Base-by-base conservation (phyloP, 805 yeast genomes). In the Kuraishia molischiana region DNA sequence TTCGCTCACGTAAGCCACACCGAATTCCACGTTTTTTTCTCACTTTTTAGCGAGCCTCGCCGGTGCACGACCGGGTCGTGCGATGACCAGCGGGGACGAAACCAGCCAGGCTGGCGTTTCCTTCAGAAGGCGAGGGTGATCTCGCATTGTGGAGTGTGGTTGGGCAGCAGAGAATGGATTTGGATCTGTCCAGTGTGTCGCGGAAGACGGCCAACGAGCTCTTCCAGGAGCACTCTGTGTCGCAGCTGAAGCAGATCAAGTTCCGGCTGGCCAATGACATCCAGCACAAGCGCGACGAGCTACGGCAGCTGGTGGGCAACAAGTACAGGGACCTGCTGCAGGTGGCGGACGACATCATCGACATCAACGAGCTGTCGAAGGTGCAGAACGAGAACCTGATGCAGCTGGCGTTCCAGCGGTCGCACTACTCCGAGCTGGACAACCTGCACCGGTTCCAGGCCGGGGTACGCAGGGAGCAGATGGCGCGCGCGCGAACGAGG, bases 301-400 rank as follows among this genome's bases (percentile, higher is more conserved):
- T 61, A 29, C 44, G 61, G 20, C 33, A 46, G 9, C 38, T 59
- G 22, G 64, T 61, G 24, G 62, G 62, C 10, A 42, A 37, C 32
- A 61, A 59, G 38, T 61, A 61, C 35, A 44, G 64, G 36, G 64
- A 61, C 36, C 46, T 61, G 30, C 38, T 61, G 11, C 48, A 52
- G 22, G 64, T 57, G 17, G 64, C 64, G 1, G 64, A 61, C 45
- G 56, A 61, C 41, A 58, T 61, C 4, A 55, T 59, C 19, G 43
- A 45, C 3, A 58, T 61, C 64, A 52, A 58, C 38, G 46, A 49
- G 3, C 43, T 57, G 26, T 46, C 57, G 0, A 42, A 28, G 3
- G 19, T 29, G 1, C 51, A 56, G 34, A 58, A 60, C 38, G 40
- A 44, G 11, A 34, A 47, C 29, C 39, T 61, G 26, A 44, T 48